Conservation (phyloP, 371 early-diverging fungal genomes). For the Mortierella sp. region DNA sequence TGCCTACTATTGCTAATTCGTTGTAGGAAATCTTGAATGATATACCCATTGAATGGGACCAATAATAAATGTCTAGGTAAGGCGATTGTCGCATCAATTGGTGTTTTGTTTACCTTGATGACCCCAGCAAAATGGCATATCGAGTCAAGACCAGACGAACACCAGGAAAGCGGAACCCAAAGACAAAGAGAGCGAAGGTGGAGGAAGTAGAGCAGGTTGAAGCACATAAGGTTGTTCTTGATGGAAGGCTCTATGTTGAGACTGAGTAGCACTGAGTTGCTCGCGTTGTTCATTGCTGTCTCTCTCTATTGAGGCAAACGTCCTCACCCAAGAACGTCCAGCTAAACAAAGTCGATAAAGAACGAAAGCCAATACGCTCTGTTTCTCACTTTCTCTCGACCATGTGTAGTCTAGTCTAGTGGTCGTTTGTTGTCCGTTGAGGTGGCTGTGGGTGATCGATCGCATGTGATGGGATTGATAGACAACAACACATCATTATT, state of each 20-base stretch:
- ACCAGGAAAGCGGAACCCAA: neutral
- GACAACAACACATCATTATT: neutral
- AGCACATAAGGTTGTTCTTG: neutral
- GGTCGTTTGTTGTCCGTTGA: neutral
- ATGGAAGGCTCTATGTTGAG: neutral
- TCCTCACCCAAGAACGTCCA: too few relatives aligned
- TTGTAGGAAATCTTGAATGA: too few relatives aligned
- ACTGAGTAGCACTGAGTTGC: neutral
- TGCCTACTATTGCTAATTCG: too few relatives aligned
- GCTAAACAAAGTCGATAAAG: too few relatives aligned
- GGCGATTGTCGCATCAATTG: neutral
- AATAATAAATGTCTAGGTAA: too few relatives aligned
- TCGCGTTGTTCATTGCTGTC: neutral
- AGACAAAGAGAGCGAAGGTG: neutral
- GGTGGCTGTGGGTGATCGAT: neutral
- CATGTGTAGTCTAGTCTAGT: too few relatives aligned
- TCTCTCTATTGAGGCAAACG: neutral
- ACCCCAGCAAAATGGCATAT: neutral
- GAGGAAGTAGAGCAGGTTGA: too few relatives aligned
- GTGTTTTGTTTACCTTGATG: too few relatives aligned
- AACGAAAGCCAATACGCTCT: too few relatives aligned
- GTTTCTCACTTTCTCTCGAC: too few relatives aligned
- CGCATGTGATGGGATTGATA: neutral
- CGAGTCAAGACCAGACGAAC: too few relatives aligned
- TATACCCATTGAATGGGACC: too few relatives aligned